Conservation (phyloP, 176 grass and related monocot genomes). For the Oryza rufipogon region DNA sequence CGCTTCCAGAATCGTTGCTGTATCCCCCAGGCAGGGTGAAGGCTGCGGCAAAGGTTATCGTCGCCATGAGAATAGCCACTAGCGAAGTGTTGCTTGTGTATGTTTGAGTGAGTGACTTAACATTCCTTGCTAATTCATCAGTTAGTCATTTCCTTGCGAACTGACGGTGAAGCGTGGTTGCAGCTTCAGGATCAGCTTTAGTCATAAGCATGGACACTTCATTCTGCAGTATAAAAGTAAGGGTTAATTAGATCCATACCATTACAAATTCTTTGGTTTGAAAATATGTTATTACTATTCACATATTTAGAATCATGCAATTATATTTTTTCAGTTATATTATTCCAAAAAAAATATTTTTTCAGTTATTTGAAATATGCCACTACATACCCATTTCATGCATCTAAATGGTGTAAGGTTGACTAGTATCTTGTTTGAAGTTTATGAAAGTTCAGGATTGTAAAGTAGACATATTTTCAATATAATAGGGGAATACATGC, state of each 20-base stretch:
- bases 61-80: conserved; percentile 25
- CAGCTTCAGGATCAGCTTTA: conserved; percentile 4
- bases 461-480: no score
- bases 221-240: not conserved
- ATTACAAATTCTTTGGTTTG: no score
- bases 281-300: no score
- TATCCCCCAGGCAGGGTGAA: conserved; percentile 19
- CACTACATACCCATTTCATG: no score
- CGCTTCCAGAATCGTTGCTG: not conserved
- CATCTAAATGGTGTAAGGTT: no score
- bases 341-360: no score
- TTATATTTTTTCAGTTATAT: no score
- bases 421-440: no score
- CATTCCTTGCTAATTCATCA: not conserved
- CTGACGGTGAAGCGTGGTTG: not conserved
- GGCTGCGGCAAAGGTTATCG: not conserved
- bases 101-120: conserved; percentile 24
- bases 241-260: accelerated
- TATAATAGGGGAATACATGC: no score
- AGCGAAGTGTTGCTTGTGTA: conserved; percentile 41
- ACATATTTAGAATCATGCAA: no score
- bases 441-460: no score
- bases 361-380: no score
- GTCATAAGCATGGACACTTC: conserved; percentile 34
- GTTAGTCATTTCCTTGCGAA: not conserved